Evolutionary conservation across 1,284 basidiomycete species (phyloP).

Genomic region (Rhodofomes roseus): DNA sequence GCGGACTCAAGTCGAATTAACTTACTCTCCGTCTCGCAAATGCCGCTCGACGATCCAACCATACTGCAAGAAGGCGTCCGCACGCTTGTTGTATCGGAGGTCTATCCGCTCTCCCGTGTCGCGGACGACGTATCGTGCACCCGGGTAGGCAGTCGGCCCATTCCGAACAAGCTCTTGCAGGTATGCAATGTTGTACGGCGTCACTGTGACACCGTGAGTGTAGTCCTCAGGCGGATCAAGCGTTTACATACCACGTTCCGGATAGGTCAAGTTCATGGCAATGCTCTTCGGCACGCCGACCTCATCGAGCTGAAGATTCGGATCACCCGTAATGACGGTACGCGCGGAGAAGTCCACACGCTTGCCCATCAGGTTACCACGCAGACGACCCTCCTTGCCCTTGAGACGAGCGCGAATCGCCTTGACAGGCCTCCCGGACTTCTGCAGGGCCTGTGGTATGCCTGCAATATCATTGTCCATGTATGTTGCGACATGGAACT

Average conservation of each 20-base stretch:
- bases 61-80: slow-evolving; percentile 96
- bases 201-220: slow-evolving; percentile 55
- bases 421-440: slow-evolving; percentile 97
- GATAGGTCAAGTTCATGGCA: slow-evolving; percentile 97
- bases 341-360: slow-evolving; percentile 99
- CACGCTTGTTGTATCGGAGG: slow-evolving; percentile 94
- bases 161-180: slow-evolving; percentile 96
- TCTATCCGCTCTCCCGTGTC: slow-evolving; percentile 99
- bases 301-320: slow-evolving; percentile 94
- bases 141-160: slow-evolving; percentile 94
- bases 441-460: slow-evolving; percentile 95
- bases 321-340: slow-evolving; percentile 99
- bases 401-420: slow-evolving; percentile 97
- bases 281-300: slow-evolving; percentile 98
- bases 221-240: neutral
- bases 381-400: slow-evolving; percentile 97
- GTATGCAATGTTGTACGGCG: slow-evolving; percentile 95
- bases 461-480: slow-evolving; percentile 99
- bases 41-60: slow-evolving; percentile 99
- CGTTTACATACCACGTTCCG: slow-evolving; percentile 76
- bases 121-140: slow-evolving; percentile 95
- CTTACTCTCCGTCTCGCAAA: slow-evolving; percentile 95
- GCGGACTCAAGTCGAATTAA: slow-evolving; percentile 14
- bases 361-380: slow-evolving; percentile 99
- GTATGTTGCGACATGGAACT: slow-evolving; percentile 99